Evolutionary conservation across 371 early-diverging fungal genomes (phyloP).

Genomic region (Fennellomyces sp.): DNA sequence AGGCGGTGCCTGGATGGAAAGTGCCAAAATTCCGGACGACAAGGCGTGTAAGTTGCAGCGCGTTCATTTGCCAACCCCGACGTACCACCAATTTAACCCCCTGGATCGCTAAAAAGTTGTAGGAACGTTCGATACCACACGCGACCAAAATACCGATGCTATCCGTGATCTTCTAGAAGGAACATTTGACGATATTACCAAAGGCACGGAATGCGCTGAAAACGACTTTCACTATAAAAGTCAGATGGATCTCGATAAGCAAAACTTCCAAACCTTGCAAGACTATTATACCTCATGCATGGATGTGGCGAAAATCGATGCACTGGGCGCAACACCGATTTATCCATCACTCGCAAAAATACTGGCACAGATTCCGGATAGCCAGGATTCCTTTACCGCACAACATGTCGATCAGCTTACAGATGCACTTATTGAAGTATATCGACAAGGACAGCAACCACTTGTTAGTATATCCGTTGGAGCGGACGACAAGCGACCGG

Average conservation of each 20-base stretch:
- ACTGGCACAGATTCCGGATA: neutral
- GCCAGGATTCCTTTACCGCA: neutral
- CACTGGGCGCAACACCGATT: slow-evolving; percentile 54
- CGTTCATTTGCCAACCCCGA: neutral
- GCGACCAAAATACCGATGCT: neutral
- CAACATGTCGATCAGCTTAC: neutral
- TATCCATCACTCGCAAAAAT: slow-evolving; percentile 24
- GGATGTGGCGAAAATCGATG: slow-evolving; percentile 39
- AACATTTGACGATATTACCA: slow-evolving; percentile 21
- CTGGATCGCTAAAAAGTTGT: neutral
- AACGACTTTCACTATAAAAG: slow-evolving; percentile 10
- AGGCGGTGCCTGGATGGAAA: slow-evolving; percentile 55
- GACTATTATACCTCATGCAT: slow-evolving; percentile 55
- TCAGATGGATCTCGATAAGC: slow-evolving; percentile 23
- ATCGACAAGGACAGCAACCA: slow-evolving; percentile 14
- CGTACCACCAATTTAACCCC: neutral
- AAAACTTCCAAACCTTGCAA: slow-evolving; percentile 47
- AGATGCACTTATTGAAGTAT: neutral
- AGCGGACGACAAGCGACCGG: slow-evolving; percentile 51
- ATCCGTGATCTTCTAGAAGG: neutral
- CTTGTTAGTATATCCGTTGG: slow-evolving; percentile 34
- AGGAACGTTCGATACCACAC: neutral
- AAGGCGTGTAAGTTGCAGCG: slow-evolving; percentile 31
- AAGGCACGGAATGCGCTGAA: neutral
- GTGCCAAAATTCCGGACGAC: slow-evolving; percentile 49